Evolutionary conservation across 129 eudicot genomes (phyloP).

Genomic region (Ambrosia trifida): DNA sequence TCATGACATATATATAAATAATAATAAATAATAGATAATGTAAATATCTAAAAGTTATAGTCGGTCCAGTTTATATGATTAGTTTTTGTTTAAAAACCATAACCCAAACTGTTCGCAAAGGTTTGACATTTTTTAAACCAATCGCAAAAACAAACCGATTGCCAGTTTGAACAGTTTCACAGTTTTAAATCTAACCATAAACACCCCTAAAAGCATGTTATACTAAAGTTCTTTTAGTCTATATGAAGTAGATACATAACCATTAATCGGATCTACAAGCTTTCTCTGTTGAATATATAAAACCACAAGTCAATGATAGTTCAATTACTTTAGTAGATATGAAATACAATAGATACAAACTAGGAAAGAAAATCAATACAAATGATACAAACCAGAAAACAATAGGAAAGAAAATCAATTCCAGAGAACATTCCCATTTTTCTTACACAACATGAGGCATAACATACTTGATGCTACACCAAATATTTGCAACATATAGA

Average conservation of each 20-base stretch:
- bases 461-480: not conserved
- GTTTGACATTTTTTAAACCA: no score
- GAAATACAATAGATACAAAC: not conserved
- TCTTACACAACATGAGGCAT: not conserved
- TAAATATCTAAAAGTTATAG: no score
- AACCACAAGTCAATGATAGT: not conserved
- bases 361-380: not conserved
- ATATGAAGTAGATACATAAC: not conserved
- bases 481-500: not conserved
- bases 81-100: no score
- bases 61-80: no score
- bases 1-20: no score
- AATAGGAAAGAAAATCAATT: not conserved
- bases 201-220: no score
- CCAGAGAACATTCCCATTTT: not conserved
- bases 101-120: no score
- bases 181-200: no score
- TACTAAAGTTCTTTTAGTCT: no score
- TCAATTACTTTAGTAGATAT: slow-evolving; percentile 1
- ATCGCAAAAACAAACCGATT: no score
- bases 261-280: not conserved
- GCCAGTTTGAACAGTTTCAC: no score
- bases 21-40: no score
- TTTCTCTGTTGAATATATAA: not conserved
- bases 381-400: not conserved